A percentile compares a stretch with the other conserved stretches of the same genome.
Evolutionary conservation across 2,329 filamentous ascomycete genomes (phyloP).

Genomic region (Blastomyces percursus): DNA sequence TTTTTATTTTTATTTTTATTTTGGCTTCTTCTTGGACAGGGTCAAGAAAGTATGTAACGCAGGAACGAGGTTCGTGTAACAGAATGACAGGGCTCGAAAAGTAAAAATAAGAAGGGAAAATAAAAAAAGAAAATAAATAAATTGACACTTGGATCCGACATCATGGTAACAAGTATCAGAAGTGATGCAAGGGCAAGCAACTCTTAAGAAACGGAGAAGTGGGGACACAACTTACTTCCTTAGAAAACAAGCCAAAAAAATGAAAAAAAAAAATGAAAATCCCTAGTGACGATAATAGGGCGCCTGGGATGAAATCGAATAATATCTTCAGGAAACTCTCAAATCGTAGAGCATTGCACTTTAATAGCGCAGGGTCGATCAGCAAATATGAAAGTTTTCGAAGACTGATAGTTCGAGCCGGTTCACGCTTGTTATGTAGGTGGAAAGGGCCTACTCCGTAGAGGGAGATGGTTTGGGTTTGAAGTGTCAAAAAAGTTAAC

Average conservation of each 20-base stretch:
- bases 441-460: not conserved
- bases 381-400: not conserved
- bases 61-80: not conserved
- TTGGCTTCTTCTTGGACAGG: not conserved
- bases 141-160: not conserved
- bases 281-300: too few species aligned
- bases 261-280: too few species aligned
- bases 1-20: not conserved
- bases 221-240: not conserved
- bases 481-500: not conserved
- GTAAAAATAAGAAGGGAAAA: not conserved
- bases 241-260: not conserved
- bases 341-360: not conserved
- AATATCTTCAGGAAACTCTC: not conserved
- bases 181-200: conserved; percentile 1
- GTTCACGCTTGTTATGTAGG: not conserved
- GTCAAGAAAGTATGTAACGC: not conserved
- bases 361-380: not conserved
- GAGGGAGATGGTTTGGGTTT: not conserved
- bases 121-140: not conserved
- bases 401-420: not conserved
- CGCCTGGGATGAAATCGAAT: not conserved
- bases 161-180: conserved; percentile 1
- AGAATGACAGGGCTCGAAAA: not conserved
- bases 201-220: not conserved